These are phyloP conservation scores for Phytophthora meadii DNA, from an alignment of 352 stramenopile species.

Conservation along the genomic window DNA sequence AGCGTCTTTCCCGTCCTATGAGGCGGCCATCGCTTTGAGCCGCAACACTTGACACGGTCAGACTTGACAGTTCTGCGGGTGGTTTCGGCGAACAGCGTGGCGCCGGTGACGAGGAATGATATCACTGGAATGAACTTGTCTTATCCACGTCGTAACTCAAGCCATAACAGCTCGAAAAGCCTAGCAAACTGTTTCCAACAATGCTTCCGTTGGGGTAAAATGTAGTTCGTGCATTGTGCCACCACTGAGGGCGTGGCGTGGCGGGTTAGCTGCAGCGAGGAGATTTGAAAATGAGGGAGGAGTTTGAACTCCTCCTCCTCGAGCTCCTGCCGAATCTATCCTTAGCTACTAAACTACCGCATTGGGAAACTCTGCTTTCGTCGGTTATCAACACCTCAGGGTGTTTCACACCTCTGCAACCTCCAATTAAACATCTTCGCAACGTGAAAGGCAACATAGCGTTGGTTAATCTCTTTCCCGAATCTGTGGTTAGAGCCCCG, in stretches of 20 bases:
- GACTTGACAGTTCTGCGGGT: conserved; percentile 4
- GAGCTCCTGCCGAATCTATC: no score
- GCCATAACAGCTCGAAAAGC: conserved; percentile 1
- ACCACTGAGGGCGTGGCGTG: no score
- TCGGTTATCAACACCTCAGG: no score
- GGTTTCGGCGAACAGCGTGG: conserved; percentile 24
- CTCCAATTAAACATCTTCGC: conserved; percentile 2
- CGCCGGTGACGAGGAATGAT: neutral
- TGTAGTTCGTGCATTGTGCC: no score
- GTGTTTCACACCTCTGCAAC: no score
- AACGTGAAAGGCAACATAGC: neutral
- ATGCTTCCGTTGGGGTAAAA: no score
- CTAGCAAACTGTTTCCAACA: neutral
- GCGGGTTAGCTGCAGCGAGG: no score
- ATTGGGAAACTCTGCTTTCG: no score
- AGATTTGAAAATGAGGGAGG: no score
- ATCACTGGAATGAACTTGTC: conserved; percentile 13
- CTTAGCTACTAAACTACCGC: no score
- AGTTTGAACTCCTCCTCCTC: no score
- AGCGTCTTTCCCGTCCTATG: conserved; percentile 6
- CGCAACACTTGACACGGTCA: conserved; percentile 14
- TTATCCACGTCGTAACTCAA: conserved; percentile 15
- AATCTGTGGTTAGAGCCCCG: conserved; percentile 8
- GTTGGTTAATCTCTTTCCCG: conserved; percentile 4
- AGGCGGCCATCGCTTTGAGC: conserved; percentile 19